Evolutionary conservation across 2,329 filamentous ascomycete species (phyloP), one percentile per base, ranked within the genome.

Genomic region (Penicillium decumbens): DNA sequence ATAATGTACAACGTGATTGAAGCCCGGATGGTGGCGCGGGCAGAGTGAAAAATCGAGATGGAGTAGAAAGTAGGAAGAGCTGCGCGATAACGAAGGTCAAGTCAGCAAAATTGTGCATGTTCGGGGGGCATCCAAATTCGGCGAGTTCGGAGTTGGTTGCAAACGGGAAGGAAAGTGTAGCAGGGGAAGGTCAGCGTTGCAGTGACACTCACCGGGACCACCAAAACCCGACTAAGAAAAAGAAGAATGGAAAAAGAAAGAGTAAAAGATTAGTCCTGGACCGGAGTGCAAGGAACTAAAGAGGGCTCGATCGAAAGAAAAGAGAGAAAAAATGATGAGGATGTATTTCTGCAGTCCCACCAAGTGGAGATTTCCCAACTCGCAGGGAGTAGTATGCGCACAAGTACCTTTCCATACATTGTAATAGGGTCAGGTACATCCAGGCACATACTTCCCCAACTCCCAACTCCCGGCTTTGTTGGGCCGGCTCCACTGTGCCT

Each of bases 401-500:
- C 4, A 52, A 23, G 55, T 56, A 59, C 55, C 53, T 13, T 1
- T 7, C 0, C 57, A 54, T 54, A 54, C 6, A 41, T n/a, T 41
- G 29, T 29, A 52, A n/a, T 54, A 54, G 45, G 47, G 27, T 5
- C 2, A 15, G 55, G 53, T 57, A 57, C 57, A 27, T 24, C 49
- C 53, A 50, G 46, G 43, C 41, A 50, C 45, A 37, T 32, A 6
- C 47, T 54, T 49, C 57, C 60, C 55, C 60, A 61, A 62, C 58
- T 61, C 49, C 47, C 48, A 44, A 29, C 28, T 29, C 28, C 10
- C 30, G 41, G 48, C 53, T 61, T 59, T 63, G 61, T 63, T 63
- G 61, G 58, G 60, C 59, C 55, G 49, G 50, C 45, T 55, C 50
- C 58, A 62, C 59, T 24, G 30, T 27, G 18, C 28, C 12, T 33